A percentile compares a stretch with the other conserved stretches of the same genome.
Evolutionary conservation across 768 basidiomycete species (phyloP).

Genomic region (Xerocomellus amylosporus): DNA sequence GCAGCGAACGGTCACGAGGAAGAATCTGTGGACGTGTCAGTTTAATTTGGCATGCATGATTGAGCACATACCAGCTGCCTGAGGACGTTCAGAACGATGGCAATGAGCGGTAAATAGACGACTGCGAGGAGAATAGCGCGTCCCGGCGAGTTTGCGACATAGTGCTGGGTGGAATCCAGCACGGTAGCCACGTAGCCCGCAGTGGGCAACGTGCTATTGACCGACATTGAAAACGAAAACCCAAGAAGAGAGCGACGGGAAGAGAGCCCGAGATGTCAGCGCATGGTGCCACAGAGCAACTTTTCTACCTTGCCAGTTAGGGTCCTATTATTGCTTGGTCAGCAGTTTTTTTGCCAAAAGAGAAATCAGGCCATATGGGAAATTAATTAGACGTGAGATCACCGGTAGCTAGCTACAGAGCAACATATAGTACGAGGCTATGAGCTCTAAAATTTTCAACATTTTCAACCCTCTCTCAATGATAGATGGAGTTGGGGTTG

Average conservation of each 20-base stretch:
- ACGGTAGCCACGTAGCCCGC: slow-evolving; percentile 26
- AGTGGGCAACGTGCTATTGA: slow-evolving; percentile 19
- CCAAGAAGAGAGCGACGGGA: background rate
- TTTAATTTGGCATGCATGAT: background rate
- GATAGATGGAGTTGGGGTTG: slow-evolving; percentile 26
- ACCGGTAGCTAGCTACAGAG: background rate
- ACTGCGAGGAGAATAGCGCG: slow-evolving; percentile 40
- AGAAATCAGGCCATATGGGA: slow-evolving; percentile 14
- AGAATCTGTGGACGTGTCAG: slow-evolving; percentile 45
- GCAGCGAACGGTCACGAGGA: slow-evolving; percentile 67
- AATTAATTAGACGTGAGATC: background rate
- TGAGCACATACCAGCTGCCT: slow-evolving; percentile 65
- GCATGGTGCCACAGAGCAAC: background rate
- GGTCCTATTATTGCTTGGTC: slow-evolving; percentile 20
- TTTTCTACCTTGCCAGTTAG: slow-evolving; percentile 8
- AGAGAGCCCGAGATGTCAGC: background rate
- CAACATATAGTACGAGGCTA: too few species aligned
- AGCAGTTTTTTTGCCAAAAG: slow-evolving; percentile 15
- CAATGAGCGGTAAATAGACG: slow-evolving; percentile 66
- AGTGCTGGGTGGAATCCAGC: slow-evolving; percentile 17
- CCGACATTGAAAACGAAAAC: slow-evolving; percentile 24
- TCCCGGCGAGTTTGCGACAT: slow-evolving; percentile 24
- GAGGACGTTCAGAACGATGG: slow-evolving; percentile 69
- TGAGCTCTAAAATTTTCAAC: background rate
- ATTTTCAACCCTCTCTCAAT: slow-evolving; percentile 2